Evolutionary conservation across 2,329 filamentous ascomycete genomes (phyloP).

Genomic region (Arthroderma uncinatum): DNA sequence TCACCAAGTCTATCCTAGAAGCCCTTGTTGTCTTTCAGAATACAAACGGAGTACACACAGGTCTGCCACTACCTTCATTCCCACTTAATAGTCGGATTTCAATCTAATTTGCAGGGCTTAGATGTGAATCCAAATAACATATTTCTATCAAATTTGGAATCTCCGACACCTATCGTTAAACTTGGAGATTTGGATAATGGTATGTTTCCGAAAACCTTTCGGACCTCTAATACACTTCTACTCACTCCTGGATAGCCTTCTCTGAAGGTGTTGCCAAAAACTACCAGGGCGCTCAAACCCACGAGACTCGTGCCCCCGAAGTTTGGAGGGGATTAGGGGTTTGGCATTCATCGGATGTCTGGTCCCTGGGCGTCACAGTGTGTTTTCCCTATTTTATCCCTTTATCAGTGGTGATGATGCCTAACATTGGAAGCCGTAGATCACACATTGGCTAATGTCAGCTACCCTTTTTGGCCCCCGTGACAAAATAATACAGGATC

Average conservation of each 20-base stretch:
- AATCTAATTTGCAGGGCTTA: neutral
- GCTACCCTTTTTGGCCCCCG: conserved; percentile 4
- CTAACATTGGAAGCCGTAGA: too few relatives aligned
- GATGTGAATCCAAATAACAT: neutral
- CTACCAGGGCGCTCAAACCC: neutral
- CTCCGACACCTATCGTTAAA: neutral
- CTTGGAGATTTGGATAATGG: conserved; percentile 8
- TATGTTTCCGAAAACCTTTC: neutral
- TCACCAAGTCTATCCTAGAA: conserved; percentile 10
- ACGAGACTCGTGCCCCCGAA: neutral
- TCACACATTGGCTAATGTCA: too few relatives aligned
- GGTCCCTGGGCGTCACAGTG: too few relatives aligned
- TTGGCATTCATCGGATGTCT: too few relatives aligned
- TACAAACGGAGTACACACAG: neutral
- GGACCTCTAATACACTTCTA: neutral
- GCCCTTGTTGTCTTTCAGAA: conserved; percentile 1
- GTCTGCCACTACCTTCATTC: neutral
- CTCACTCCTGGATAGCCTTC: neutral
- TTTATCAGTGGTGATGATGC: too few relatives aligned
- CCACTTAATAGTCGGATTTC: neutral
- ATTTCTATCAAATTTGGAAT: neutral
- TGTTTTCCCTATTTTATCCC: too few relatives aligned
- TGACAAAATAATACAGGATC: neutral
- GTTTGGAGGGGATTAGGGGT: neutral
- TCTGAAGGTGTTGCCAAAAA: neutral